Evolutionary conservation across 2,329 filamentous ascomycete genomes (phyloP).

Genomic region (Colletotrichum costaricense): DNA sequence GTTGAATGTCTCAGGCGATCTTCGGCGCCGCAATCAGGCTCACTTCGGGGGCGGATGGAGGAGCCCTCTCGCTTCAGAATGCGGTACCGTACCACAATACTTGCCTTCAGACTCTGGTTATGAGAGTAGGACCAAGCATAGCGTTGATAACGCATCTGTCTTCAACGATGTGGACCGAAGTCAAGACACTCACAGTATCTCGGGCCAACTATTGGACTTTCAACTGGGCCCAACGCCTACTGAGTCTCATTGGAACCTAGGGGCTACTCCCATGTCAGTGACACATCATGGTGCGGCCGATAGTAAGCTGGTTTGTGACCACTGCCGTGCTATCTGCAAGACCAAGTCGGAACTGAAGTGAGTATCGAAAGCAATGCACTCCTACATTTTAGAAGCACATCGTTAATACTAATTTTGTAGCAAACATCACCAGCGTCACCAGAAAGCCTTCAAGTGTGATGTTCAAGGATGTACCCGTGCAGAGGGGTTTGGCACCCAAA

Average conservation of each 20-base stretch:
- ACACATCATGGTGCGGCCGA: slow-evolving; percentile 33
- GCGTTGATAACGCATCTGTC: slow-evolving; percentile 56
- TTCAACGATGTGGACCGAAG: slow-evolving; percentile 55
- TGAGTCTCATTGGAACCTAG: background rate
- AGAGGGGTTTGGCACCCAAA: slow-evolving; percentile 81
- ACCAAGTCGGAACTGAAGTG: slow-evolving; percentile 69
- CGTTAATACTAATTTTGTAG: slow-evolving; percentile 56
- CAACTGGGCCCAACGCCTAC: slow-evolving; percentile 29
- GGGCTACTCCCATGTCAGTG: background rate
- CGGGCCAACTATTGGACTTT: slow-evolving; percentile 47
- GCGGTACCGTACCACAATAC: slow-evolving; percentile 48
- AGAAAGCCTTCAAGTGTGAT: slow-evolving; percentile 73
- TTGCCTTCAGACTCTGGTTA: slow-evolving; percentile 60
- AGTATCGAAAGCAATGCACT: slow-evolving; percentile 35
- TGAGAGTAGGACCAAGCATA: slow-evolving; percentile 54
- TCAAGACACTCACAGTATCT: slow-evolving; percentile 52
- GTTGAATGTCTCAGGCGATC: slow-evolving; percentile 40
- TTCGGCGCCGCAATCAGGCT: slow-evolving; percentile 38
- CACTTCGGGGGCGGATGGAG: slow-evolving; percentile 47
- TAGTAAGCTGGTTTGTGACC: slow-evolving; percentile 46
- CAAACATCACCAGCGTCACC: slow-evolving; percentile 80
- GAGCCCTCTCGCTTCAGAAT: slow-evolving; percentile 50
- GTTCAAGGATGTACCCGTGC: slow-evolving; percentile 65
- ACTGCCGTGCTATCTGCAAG: slow-evolving; percentile 55
- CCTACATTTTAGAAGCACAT: background rate